A percentile compares a stretch with the other conserved stretches of the same genome.
These are phyloP conservation scores for Paxillus involutus DNA, from an alignment of 768 basidiomycete species.

Conservation along the genomic window DNA sequence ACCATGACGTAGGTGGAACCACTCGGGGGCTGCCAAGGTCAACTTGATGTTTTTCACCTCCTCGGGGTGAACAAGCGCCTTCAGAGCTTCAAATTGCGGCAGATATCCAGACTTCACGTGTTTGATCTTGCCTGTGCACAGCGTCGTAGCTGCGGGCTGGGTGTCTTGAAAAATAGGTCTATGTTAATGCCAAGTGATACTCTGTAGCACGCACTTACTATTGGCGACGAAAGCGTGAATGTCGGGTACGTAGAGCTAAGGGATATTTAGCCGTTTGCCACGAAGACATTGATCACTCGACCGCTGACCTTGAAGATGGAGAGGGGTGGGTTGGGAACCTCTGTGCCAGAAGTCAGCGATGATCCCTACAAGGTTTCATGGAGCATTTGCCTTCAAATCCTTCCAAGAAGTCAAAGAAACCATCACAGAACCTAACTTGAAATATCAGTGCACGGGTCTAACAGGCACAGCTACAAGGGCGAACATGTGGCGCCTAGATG, in stretches of 20 bases:
- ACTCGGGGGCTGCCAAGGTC: constrained; percentile 69
- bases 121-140: constrained; percentile 30
- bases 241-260: constrained; percentile 26
- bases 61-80: constrained; percentile 55
- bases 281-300: too few species aligned
- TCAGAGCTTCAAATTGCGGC: constrained; percentile 62
- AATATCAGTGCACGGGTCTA: background rate
- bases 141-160: too few species aligned
- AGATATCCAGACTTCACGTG: constrained; percentile 62
- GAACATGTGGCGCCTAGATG: constrained; percentile 25
- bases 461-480: background rate
- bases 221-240: constrained; percentile 19
- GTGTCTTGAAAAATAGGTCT: background rate
- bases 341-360: constrained; percentile 11
- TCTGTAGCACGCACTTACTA: constrained; percentile 6
- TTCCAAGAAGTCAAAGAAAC: constrained; percentile 27
- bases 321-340: constrained; percentile 21
- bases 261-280: background rate
- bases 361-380: background rate
- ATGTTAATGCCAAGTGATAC: too few species aligned
- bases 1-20: constrained; percentile 71
- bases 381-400: constrained; percentile 24
- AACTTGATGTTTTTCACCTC: constrained; percentile 69
- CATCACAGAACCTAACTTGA: constrained; percentile 25
- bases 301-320: constrained; percentile 24